phyloP scores from a whole-genome alignment of 1,284 basidiomycete genomes.

The Xerocomus amazonicus region DNA sequence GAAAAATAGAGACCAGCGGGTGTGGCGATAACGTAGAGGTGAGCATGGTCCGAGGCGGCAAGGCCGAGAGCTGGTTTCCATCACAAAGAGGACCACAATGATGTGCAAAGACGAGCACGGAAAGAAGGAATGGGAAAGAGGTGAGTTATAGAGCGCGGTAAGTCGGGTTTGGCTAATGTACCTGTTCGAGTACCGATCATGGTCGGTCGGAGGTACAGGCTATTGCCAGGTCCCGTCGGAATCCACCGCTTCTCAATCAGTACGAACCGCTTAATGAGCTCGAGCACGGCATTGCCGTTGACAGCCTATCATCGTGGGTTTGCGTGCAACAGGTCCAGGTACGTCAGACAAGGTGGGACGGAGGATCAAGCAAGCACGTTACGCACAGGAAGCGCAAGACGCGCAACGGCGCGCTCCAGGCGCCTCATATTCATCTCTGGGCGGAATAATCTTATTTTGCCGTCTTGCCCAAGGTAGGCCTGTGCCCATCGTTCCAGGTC shows the following conservation, averaged over 20 bases:
- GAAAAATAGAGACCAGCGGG: constrained; percentile 75
- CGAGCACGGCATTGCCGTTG: constrained; percentile 57
- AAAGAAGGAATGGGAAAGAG: no score
- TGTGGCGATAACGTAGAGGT: constrained; percentile 67
- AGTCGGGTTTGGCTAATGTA: no score
- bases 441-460: constrained; percentile 69
- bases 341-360: neutral
- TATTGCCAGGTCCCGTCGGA: constrained; percentile 62
- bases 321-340: no score
- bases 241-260: constrained; percentile 73
- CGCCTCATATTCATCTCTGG: constrained; percentile 82
- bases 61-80: constrained; percentile 56
- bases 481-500: constrained; percentile 21
- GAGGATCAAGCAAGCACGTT: no score
- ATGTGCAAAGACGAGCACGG: no score
- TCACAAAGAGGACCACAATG: no score
- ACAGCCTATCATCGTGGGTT: constrained; percentile 46
- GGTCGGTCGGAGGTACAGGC: constrained; percentile 79
- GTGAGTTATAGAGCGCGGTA: no score
- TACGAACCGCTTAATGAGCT: constrained; percentile 69
- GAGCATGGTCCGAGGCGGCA: constrained; percentile 62
- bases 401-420: constrained; percentile 56
- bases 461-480: constrained; percentile 73
- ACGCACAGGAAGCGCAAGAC: constrained; percentile 65
- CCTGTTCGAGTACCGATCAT: constrained; percentile 66